Conservation (phyloP, 2,329 filamentous ascomycete species). For the Claviceps purpurea region DNA sequence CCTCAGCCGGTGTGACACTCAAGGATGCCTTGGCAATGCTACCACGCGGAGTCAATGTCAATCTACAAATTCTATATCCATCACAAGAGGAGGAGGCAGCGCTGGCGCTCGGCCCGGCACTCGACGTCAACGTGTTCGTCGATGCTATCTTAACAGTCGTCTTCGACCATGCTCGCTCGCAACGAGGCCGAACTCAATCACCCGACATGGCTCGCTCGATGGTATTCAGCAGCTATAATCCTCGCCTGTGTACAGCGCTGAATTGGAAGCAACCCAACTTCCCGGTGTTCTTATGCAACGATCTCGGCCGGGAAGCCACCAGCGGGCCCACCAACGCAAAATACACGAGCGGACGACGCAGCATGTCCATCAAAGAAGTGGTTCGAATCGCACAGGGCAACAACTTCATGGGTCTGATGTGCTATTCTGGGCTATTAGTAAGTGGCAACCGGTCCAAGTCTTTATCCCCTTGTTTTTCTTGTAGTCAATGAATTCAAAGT, state of each 20-base stretch:
- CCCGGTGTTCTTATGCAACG: slow-evolving; percentile 89
- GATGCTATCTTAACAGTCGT: slow-evolving; percentile 75
- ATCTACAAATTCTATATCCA: slow-evolving; percentile 86
- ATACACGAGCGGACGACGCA: slow-evolving; percentile 52
- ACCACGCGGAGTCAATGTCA: slow-evolving; percentile 70
- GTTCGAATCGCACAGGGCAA: slow-evolving; percentile 88
- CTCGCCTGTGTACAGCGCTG: slow-evolving; percentile 77
- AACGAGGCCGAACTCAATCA: slow-evolving; percentile 48
- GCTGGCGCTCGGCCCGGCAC: slow-evolving; percentile 57
- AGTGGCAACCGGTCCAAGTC: slow-evolving; percentile 19
- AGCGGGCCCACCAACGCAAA: slow-evolving; percentile 22
- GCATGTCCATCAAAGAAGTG: slow-evolving; percentile 84
- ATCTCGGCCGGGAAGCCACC: slow-evolving; percentile 54
- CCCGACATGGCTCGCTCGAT: slow-evolving; percentile 69
- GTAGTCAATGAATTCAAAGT: neutral
- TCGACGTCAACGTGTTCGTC: slow-evolving; percentile 75
- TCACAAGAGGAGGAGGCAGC: slow-evolving; percentile 57
- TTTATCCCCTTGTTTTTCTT: neutral
- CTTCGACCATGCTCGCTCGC: slow-evolving; percentile 74
- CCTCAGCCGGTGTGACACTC: slow-evolving; percentile 65
- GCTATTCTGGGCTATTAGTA: slow-evolving; percentile 75
- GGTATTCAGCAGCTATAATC: slow-evolving; percentile 88
- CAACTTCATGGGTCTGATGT: slow-evolving; percentile 96
- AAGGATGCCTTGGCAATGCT: slow-evolving; percentile 62
- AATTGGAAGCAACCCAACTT: slow-evolving; percentile 99